Evolutionary conservation across 176 grass and related monocot species (phyloP).

Genomic region (Paspalum vaginatum): DNA sequence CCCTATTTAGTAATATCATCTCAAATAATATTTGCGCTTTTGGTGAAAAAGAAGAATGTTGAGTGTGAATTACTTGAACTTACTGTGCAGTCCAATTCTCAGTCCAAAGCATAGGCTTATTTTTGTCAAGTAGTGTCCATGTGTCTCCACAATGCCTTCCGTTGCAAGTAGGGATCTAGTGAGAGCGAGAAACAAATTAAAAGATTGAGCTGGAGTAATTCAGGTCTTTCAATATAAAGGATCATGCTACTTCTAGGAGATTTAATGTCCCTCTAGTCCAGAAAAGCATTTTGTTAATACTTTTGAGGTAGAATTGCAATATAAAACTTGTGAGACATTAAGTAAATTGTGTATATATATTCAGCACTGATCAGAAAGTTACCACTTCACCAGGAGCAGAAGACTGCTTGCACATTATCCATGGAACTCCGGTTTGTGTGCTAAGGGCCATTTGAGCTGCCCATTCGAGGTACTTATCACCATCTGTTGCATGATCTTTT

Average conservation of each 20-base stretch:
- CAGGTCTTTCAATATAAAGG: neutral
- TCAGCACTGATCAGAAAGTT: constrained; percentile 44
- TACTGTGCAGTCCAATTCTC: constrained; percentile 99
- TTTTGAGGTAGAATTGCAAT: neutral
- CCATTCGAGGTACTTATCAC: constrained; percentile 72
- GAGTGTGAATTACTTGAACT: constrained; percentile 57
- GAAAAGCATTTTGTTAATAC: neutral
- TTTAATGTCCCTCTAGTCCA: neutral
- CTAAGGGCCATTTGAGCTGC: constrained; percentile 73
- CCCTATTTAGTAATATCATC: neutral
- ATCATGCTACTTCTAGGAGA: neutral
- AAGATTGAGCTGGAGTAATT: neutral
- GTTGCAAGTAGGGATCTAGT: constrained; percentile 90
- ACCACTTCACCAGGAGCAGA: constrained; percentile 85
- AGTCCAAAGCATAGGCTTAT: constrained; percentile 79
- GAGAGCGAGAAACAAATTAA: constrained; percentile 29
- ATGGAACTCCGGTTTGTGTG: constrained; percentile 67
- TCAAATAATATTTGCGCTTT: neutral
- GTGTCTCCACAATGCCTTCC: constrained; percentile 97
- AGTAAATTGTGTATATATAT: constrained; percentile 20
- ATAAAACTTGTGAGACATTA: constrained; percentile 8
- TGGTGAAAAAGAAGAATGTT: constrained; percentile 26
- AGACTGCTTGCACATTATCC: constrained; percentile 95
- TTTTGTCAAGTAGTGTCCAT: constrained; percentile 55
- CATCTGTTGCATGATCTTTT: constrained; percentile 48